Base-by-base conservation (phyloP, 1,139 yeast species). In the Kodamaea fungicola region DNA sequence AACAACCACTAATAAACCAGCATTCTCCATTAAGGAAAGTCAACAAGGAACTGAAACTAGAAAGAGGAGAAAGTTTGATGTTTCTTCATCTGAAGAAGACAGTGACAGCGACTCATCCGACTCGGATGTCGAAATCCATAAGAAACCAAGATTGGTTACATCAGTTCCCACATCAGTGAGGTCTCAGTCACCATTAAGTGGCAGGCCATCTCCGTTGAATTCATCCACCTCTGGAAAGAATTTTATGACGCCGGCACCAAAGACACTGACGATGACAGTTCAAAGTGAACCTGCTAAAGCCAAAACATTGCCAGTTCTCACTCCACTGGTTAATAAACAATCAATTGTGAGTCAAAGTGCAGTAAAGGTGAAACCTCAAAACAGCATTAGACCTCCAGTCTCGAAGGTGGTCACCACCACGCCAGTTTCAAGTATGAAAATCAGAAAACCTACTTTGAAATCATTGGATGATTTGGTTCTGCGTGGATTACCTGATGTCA, bases 401-500 rank as follows among this genome's bases (percentile, higher is more conserved):
- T 6, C 34, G 16, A 32, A 42, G 2, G 31, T 46, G n/a, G 32
- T 41, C 22, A 35, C 33, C 12, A 34, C 44, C 6, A 32, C 32
- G 13, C 26, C 34, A 22, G 33, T 40, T 28, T 42, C 32, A 3
- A 31, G 13, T 12, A 34, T 24, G 19, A 49, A 51, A 23, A 59
- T 46, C 23, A 60, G 52, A 32, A 51, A 50, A 28, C 67, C 68
- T 1, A 41, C 52, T 1, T 62, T 80, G 37, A 72, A 76, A 13
- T 76, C 83, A 0, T 58, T 80, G 30, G 71, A 73, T n/a, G 83
- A 79, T 42, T 61, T 80, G 38, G 80, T 72, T 1, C 61, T 67
- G 19, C 62, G 78, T 42, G 86, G 85, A 2, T 72, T 80, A 12
- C 87, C 87, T 2, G 84, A 76, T 21, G 85, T 80, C 2, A 70